Conservation (phyloP, 1,284 basidiomycete species). For the Malassezia brasiliensis region DNA sequence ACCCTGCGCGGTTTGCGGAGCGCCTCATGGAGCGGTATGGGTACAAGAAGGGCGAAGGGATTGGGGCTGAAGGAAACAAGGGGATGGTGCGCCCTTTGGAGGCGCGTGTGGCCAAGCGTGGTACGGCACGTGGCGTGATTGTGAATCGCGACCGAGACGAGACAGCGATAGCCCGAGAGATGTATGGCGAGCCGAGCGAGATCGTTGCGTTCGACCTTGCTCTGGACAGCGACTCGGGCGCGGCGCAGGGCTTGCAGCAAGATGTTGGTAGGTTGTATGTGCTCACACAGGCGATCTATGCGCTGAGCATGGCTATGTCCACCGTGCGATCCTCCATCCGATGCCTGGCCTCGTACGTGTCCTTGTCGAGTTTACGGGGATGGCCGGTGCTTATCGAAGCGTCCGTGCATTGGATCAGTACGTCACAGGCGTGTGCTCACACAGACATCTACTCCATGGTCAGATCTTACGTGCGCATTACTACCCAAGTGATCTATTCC, state of each 20-base stretch:
- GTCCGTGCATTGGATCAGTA: slow-evolving; percentile 25
- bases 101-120: neutral
- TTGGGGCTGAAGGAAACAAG: slow-evolving; percentile 34
- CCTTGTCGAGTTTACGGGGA: slow-evolving; percentile 35
- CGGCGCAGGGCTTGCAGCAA: slow-evolving; percentile 10
- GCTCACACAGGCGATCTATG: slow-evolving; percentile 24
- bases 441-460: neutral
- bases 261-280: slow-evolving; percentile 19
- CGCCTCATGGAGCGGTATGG: slow-evolving; percentile 36
- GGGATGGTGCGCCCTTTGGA: slow-evolving; percentile 29
- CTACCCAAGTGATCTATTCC: neutral
- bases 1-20: slow-evolving; percentile 20
- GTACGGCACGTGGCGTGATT: slow-evolving; percentile 9
- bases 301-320: slow-evolving; percentile 29
- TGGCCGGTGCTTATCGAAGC: slow-evolving; percentile 30
- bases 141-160: slow-evolving; percentile 14
- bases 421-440: neutral
- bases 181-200: slow-evolving; percentile 19
- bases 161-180: slow-evolving; percentile 3
- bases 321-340: slow-evolving; percentile 19
- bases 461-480: neutral
- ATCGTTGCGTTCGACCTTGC: slow-evolving; percentile 22
- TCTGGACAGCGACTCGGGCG: slow-evolving; percentile 4
- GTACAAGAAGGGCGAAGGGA: slow-evolving; percentile 30
- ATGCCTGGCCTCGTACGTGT: slow-evolving; percentile 17